Conservation (phyloP, 345 rosid genomes). For the Salix viminalis region DNA sequence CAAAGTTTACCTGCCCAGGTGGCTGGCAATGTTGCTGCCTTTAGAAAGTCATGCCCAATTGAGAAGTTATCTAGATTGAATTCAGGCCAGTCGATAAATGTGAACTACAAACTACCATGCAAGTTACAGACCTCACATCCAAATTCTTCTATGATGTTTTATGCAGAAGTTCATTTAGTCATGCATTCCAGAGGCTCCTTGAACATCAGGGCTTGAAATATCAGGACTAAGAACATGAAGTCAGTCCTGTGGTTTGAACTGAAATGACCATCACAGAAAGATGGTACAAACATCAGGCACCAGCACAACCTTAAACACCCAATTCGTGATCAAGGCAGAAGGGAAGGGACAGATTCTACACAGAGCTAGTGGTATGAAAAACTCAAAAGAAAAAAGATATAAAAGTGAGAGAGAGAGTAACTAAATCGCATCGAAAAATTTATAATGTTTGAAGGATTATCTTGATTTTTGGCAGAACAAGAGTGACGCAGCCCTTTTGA, state of each 20-base stretch:
- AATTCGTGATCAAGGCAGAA: not conserved
- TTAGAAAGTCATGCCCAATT: not conserved
- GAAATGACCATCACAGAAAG: not conserved
- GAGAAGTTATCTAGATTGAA: not conserved
- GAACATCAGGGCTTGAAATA: not conserved
- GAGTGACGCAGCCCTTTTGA: not conserved
- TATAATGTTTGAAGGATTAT: not conserved
- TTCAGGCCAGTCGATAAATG: not conserved
- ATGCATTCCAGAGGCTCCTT: not conserved
- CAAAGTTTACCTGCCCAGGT: not conserved
- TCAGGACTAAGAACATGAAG: not conserved
- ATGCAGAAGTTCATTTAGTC: not conserved
- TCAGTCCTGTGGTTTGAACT: not conserved
- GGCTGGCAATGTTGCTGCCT: not conserved
- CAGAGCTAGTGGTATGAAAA: not conserved
- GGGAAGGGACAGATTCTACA: not conserved
- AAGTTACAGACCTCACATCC: not conserved
- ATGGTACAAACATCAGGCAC: not conserved
- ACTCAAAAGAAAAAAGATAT: not conserved
- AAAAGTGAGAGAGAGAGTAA: not conserved
- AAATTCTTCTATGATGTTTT: not conserved
- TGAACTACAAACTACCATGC: not conserved
- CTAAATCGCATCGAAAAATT: not conserved
- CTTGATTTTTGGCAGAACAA: not conserved
- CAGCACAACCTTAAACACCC: not conserved